Percentiles rank a stretch among this genome's conserved stretches.
Conservation (phyloP, 495 filamentous ascomycete genomes). For the Penicillium soppii region DNA sequence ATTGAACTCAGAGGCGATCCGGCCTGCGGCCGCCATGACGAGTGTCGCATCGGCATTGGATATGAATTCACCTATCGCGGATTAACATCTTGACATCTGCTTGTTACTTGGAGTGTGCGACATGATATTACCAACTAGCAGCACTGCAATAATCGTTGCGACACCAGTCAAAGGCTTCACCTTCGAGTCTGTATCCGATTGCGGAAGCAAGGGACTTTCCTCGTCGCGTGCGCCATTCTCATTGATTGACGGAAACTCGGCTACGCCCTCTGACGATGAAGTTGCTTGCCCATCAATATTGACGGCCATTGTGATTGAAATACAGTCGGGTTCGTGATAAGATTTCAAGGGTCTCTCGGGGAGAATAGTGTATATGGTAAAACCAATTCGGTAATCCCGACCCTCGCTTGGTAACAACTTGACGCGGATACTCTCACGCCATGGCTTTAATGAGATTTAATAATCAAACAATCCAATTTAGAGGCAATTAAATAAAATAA, state of each 20-base stretch:
- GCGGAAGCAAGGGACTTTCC: constrained; percentile 21
- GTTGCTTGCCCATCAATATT: constrained; percentile 7
- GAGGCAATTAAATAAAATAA: not conserved
- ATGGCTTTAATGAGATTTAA: too few relatives aligned
- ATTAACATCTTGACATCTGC: too few relatives aligned
- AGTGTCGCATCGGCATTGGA: constrained; percentile 62
- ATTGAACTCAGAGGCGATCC: constrained; percentile 67
- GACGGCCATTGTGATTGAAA: constrained; percentile 10
- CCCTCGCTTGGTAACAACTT: too few relatives aligned
- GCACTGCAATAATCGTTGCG: constrained; percentile 33
- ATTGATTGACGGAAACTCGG: not conserved
- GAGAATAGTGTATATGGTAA: too few relatives aligned
- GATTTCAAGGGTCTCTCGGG: too few relatives aligned
- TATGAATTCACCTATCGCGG: constrained; percentile 60
- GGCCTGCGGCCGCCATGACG: constrained; percentile 59
- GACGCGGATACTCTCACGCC: too few relatives aligned
- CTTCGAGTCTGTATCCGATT: not conserved
- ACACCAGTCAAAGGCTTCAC: constrained; percentile 21
- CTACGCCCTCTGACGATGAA: too few relatives aligned
- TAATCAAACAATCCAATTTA: too few relatives aligned
- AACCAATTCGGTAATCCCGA: too few relatives aligned
- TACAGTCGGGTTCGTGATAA: too few relatives aligned
- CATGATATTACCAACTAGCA: constrained; percentile 8
- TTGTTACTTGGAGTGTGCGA: not conserved
- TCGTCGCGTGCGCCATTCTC: constrained; percentile 18